These are phyloP conservation scores for Dalbergia oliveri DNA, from an alignment of 306 rosid genomes.

Conservation along the genomic window DNA sequence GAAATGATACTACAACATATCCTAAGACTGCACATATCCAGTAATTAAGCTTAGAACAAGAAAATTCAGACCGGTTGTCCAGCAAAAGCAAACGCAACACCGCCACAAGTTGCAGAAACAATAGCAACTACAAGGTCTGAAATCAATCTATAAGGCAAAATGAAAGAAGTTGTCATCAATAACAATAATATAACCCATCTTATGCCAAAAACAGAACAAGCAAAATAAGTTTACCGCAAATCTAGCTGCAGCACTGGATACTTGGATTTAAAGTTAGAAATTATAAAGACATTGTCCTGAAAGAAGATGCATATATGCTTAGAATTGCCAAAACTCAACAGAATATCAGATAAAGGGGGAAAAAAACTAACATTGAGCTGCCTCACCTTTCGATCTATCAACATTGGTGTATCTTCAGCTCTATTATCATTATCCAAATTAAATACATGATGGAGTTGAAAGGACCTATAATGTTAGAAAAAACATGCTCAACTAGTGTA, in stretches of 20 bases:
- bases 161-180: conserved; percentile 42
- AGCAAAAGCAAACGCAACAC: conserved; percentile 96
- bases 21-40: conserved; percentile 19
- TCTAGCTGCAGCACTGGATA: conserved; percentile 96
- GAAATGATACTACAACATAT: conserved; percentile 24
- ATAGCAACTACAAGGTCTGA: conserved; percentile 94
- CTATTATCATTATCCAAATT: conserved; percentile 82
- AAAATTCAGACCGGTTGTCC: conserved; percentile 92
- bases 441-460: conserved; percentile 83
- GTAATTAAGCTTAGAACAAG: conserved; percentile 41
- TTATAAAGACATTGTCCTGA: conserved; percentile 94
- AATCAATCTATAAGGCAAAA: conserved; percentile 70
- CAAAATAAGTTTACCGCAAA: conserved; percentile 62
- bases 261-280: conserved; percentile 93
- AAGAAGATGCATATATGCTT: conserved; percentile 40
- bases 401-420: conserved; percentile 91
- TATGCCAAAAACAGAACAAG: conserved; percentile 23
- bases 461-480: conserved; percentile 62
- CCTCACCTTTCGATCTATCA: conserved; percentile 96
- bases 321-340: conserved; percentile 27
- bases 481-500: conserved; percentile 27
- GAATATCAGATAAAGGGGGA: conserved; percentile 24
- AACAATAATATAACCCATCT: conserved; percentile 38
- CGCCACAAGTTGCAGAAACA: conserved; percentile 98
- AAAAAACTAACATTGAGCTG: conserved; percentile 25